Evolutionary conservation across 1,284 basidiomycete species (phyloP), one percentile per base, ranked within the genome.

Genomic region (Pulveroboletus sp.): DNA sequence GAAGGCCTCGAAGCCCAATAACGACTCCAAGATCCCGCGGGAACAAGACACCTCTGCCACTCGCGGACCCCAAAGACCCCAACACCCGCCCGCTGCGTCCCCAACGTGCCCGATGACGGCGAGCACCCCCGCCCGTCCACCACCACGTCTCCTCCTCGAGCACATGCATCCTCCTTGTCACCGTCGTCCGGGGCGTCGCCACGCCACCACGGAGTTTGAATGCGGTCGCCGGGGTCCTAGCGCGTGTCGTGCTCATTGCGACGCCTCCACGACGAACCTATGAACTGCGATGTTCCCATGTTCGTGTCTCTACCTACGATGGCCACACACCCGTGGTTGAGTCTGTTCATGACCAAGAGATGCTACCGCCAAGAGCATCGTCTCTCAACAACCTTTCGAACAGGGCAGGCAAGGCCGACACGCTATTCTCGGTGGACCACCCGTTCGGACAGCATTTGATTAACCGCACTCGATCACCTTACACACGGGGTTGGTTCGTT

Each of bases 201-300:
- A 43, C 58, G 46, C 54, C 60, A 68, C 59, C 51, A n/a, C 68
- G 66, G 68, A 67, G 66, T 69, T 69, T 66, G 58, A 69, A 69
- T 70, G 31, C 39, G 54, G 58, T 69, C 48, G 44, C 60, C 43
- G 67, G 69, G 69, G 67, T 69, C 69, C 58, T 24, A 14, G 36
- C 59, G 40, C 49, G 43, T 63, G 65, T 31, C 33, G 35, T 15
- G 18, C 11, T 49, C 24, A 31, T 25, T 25, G 20, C 39, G 38
- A 40, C 22, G 39, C 22, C 39, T 24, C 22, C 10, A 12, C 29
- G 29, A 31, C 29, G 29, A 31, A 31, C 7, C 29, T n/a, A n/a
- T n/a, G n/a, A n/a, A n/a, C n/a, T n/a, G n/a, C n/a, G n/a, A n/a
- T n/a, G n/a, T 33, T 36, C 35, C 1, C 14, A 18, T 11, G 7